A percentile compares a stretch with the other conserved stretches of the same genome.
These are phyloP conservation scores for Eimeria acervulina DNA, from an alignment of 169 alveolate genomes.

Conservation along the genomic window DNA sequence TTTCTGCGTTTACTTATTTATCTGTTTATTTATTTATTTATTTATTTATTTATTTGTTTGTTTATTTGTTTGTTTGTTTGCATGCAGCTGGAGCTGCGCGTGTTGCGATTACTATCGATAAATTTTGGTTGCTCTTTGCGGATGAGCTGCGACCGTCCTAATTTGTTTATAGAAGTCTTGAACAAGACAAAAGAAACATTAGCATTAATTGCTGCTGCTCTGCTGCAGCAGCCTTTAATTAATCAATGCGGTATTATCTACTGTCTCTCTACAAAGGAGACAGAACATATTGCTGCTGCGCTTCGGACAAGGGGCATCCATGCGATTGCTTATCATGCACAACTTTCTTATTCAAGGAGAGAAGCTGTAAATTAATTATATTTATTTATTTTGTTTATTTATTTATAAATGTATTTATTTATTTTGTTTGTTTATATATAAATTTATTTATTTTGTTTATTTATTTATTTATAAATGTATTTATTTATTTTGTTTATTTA, in stretches of 20 bases:
- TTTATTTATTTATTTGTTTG: too few relatives aligned
- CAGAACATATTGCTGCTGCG: slow-evolving; percentile 93
- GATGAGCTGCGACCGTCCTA: slow-evolving; percentile 64
- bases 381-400: not conserved
- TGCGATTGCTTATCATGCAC: slow-evolving; percentile 89
- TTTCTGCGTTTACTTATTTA: too few relatives aligned
- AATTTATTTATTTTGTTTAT: too few relatives aligned
- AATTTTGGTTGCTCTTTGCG: slow-evolving; percentile 33
- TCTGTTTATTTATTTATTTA: too few relatives aligned
- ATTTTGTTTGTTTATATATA: too few relatives aligned
- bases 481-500: not conserved
- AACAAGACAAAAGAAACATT: slow-evolving; percentile 8
- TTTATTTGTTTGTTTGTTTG: too few relatives aligned
- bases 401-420: slow-evolving; percentile 82
- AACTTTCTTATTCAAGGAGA: too few relatives aligned
- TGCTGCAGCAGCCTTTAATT: slow-evolving; percentile 6
- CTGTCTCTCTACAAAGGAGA: slow-evolving; percentile 96
- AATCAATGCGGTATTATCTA: slow-evolving; percentile 93
- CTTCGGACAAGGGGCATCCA: slow-evolving; percentile 87
- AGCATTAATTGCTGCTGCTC: slow-evolving; percentile 10
- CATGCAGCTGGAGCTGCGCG: too few relatives aligned
- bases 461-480: too few relatives aligned
- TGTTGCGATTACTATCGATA: not conserved
- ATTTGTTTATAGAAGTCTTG: slow-evolving; percentile 71
- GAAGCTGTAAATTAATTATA: too few relatives aligned